Conservation (phyloP, 768 basidiomycete genomes). For the Naganishia randhawae region DNA sequence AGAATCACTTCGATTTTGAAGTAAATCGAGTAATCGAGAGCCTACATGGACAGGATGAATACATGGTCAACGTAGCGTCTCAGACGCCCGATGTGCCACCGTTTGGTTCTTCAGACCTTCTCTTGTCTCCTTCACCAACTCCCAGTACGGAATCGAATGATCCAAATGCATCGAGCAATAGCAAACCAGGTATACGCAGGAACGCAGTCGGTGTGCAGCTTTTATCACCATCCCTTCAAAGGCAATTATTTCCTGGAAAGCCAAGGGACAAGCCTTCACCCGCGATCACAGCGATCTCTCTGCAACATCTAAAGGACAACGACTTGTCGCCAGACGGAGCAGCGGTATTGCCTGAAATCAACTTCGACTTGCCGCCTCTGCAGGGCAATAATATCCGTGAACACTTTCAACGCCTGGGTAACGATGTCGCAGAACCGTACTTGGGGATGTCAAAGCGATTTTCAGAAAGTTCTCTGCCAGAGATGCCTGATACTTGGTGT, state of each 20-base stretch:
- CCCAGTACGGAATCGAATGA: not conserved
- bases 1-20: not conserved
- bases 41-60: not conserved
- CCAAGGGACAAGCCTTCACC: slow-evolving; percentile 61
- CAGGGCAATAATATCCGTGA: slow-evolving; percentile 77
- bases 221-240: slow-evolving; percentile 72
- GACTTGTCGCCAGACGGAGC: slow-evolving; percentile 74
- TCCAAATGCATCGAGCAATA: not conserved
- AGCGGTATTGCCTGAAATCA: slow-evolving; percentile 72
- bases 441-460: slow-evolving; percentile 64
- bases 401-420: slow-evolving; percentile 81
- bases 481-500: slow-evolving; percentile 59
- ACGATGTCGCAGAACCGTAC: slow-evolving; percentile 69
- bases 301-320: slow-evolving; percentile 74
- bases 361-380: slow-evolving; percentile 76
- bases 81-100: not conserved
- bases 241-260: slow-evolving; percentile 65
- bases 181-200: slow-evolving; percentile 48
- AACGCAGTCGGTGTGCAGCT: slow-evolving; percentile 93
- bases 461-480: slow-evolving; percentile 59
- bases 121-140: not conserved
- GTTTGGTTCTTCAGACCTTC: not conserved
- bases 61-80: too few species aligned
- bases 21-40: not conserved
- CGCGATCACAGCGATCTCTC: slow-evolving; percentile 68